Evolutionary conservation across 1,139 yeast genomes (phyloP), one percentile per base, ranked within the genome.

Genomic region (Candida labiduridarum): DNA sequence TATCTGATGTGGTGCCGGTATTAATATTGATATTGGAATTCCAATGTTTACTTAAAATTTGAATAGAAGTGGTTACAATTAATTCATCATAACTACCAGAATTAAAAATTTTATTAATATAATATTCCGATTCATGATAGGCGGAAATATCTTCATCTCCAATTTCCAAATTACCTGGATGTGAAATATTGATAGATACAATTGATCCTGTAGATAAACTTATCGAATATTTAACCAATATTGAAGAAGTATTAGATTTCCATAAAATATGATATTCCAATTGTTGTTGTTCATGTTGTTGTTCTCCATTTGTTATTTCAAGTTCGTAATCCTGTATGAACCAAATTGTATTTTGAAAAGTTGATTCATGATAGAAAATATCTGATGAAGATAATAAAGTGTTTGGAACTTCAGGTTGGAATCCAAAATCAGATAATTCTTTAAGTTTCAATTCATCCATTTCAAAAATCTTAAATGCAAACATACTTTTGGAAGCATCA

Each of bases 241-340:
- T 68, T 3, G 85, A 79, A 1, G 82, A 72, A 2, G 81, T 78
- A 55, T 85, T 85, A 52, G 88, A 82, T 58, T 85, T 85, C 89
- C 89, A 84, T 40, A 85, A 67, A 1, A 82, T 66, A 48, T 67
- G 60, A 49, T 66, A 65, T 16, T 53, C 54, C 54, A 72, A 42
- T 25, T 25, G 14, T 43, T 12, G 15, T 22, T 36, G 6, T 61
- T 57, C 56, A 4, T 25, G 14, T 43, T 12, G 15, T 25, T 4
- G 29, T 8, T 25, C 29, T 8, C 29, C 29, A 25, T 8, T 25
- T 25, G 22, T 56, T 65, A 67, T 51, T 67, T 80, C 55, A 10
- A 60, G 50, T 30, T 58, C 61, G 52, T 62, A 75, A 55, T 76
- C 80, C 57, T 75, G 80, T 46, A 74, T 65, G 54, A 68, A 63